These are phyloP conservation scores for Colletotrichum sp. DNA, from an alignment of 2,329 filamentous ascomycete species.

Conservation along the genomic window DNA sequence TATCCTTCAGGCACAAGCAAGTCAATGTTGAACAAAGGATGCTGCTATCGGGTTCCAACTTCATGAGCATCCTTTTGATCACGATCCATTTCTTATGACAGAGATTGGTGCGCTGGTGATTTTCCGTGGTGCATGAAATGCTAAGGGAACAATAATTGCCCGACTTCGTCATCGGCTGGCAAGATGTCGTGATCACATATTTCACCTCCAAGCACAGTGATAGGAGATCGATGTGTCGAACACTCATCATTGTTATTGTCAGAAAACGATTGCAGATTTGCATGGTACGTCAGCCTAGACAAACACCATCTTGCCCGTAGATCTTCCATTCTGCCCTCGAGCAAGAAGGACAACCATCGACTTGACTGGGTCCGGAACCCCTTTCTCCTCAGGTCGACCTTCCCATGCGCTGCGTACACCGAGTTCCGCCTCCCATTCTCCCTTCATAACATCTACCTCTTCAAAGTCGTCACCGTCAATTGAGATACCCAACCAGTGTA, in stretches of 20 bases:
- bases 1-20: neutral
- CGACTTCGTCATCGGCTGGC: neutral
- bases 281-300: neutral
- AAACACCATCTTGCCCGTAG: neutral
- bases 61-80: neutral
- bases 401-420: neutral
- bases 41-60: neutral
- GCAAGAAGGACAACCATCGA: neutral
- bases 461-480: neutral
- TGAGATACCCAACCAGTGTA: neutral
- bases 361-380: neutral
- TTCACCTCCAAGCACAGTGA: neutral
- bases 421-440: neutral
- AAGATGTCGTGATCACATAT: neutral
- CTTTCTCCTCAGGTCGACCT: neutral
- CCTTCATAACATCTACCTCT: neutral
- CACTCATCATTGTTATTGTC: fast-evolving
- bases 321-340: neutral
- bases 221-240: neutral
- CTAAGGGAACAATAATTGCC: neutral
- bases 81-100: neutral
- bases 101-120: neutral
- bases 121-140: neutral
- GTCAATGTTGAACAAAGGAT: neutral
- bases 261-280: neutral